Base-by-base conservation (phyloP, 345 rosid species). In the Geranium brycei region DNA sequence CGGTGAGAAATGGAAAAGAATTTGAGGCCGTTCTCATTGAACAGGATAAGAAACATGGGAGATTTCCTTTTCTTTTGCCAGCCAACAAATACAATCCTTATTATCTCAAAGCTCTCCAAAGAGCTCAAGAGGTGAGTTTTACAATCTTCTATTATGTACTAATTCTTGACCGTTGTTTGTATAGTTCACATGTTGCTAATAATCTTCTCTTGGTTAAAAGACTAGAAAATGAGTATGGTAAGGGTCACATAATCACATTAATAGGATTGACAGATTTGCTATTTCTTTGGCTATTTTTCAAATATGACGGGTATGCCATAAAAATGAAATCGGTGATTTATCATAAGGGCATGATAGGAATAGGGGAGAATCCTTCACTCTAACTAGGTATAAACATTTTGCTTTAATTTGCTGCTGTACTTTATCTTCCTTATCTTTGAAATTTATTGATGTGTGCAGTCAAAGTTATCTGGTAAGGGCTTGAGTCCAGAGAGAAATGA, bases 61-160 rank as follows among this genome's bases (percentile, higher is more conserved):
- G 90, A 75, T 92, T 92, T 63, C 91, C 96, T 2, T 92, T 92
- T 79, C 89, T 92, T 69, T 75, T 80, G 53, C 90, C 88, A 31
- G 73, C 87, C 51, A 83, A 82, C 72, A 68, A 76, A 68, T 87
- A 83, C 74, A 82, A 87, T 76, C 74, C 82, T 35, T 89, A 87
- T 71, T 92, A 87, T 78, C 74, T 82, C 62, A 74, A 76, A 70
- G 86, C 72, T 70, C 87, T 89, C 66, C 79, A 74, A 69, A 81
- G 83, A 61, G 91, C 93, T 73, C 83, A 79, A 74, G 85, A 89
- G 93, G 97, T 85, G 61, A 3, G 68, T 64, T 35, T 7, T 35
- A 35, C 41, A 35, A 61, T 68, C 64, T 72, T 15, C 59, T 6
- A 16, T 65, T 41, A 14, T 72, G 65, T 8, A 13, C 17, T 47